Base-by-base conservation (phyloP, 140 eudicot genomes). In the Erigeron philadelphicus region DNA sequence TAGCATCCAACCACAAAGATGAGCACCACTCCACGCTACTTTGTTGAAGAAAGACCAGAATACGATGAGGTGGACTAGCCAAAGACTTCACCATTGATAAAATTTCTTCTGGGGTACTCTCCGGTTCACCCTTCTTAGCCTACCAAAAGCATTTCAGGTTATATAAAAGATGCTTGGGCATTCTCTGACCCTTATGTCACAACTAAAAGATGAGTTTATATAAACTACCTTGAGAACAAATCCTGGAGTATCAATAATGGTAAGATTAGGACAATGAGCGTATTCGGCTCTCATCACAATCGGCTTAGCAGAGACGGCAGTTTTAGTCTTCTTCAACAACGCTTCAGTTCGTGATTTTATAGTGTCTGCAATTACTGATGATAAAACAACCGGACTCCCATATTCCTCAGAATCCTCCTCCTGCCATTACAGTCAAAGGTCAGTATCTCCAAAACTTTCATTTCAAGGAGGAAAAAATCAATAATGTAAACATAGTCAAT, bases 1-100 rank as follows among this genome's bases (percentile, higher is more conserved):
- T 81, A 44, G 88, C 54, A 72, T 93, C 98, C 76, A 93, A 67
- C 98, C 98, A 93, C 85, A 93, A 72, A 13, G 98, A 93, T 17
- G 98, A 93, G 79, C 96, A 93, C 98, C 98, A 93, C 47, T 93
- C 98, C 47, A 89, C 98, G 62, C 98, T 93, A 55, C 98, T 93
- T 73, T 93, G 98, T 74, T 93, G 98, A 67, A 93, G 98, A 80
- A 89, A 93, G 78, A 93, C 77, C 47, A 93, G 84, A 72, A 93
- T 89, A 31, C 98, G 93, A 71, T 93, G 88, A 62, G 96, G 90
- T 31, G 96, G 98, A 76, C 93, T 84, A 49, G 98, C 98, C 64
- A 93, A 66, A 49, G 93, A 78, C 80, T 86, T 93, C 79, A 93
- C 98, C 98, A 86, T 93, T 19, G 95, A 84, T 60, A 88, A 78